Evolutionary conservation across 2,329 filamentous ascomycete genomes (phyloP).

Genomic region (Phyllosticta ampelicida): DNA sequence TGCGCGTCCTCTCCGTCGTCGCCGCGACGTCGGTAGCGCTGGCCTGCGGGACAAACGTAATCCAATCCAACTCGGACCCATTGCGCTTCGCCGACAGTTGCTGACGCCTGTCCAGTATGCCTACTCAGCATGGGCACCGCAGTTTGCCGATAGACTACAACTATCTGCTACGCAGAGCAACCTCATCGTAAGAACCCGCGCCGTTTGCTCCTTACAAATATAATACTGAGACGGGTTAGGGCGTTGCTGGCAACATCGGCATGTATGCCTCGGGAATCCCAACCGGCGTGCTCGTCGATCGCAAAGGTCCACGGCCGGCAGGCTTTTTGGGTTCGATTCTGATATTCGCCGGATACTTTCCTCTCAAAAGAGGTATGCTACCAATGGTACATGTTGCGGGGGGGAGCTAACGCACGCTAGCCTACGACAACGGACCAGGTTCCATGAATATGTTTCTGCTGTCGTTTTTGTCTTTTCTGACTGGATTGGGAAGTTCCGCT

Average conservation of each 20-base stretch:
- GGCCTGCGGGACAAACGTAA: conserved; percentile 85
- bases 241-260: conserved; percentile 70
- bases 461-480: conserved; percentile 76
- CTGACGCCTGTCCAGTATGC: conserved; percentile 62
- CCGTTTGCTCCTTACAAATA: conserved; percentile 2
- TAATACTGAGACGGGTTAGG: conserved; percentile 28
- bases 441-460: conserved; percentile 47
- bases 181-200: conserved; percentile 55
- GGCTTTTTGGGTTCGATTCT: conserved; percentile 63
- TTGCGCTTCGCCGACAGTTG: background rate
- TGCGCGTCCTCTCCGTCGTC: conserved; percentile 69
- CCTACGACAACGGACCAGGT: conserved; percentile 59
- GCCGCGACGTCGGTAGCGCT: conserved; percentile 77
- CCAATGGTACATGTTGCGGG: background rate
- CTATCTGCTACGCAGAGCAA: conserved; percentile 91
- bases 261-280: conserved; percentile 92
- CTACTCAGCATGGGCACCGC: conserved; percentile 94
- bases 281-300: conserved; percentile 77
- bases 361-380: conserved; percentile 51
- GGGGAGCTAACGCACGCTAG: conserved; percentile 33
- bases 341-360: conserved; percentile 73
- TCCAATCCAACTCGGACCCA: conserved; percentile 17
- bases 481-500: conserved; percentile 79
- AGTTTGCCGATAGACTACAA: conserved; percentile 78
- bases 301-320: conserved; percentile 66